phyloP scores from a whole-genome alignment of 179 eudicot species.

The Monotropa hypopitys region DNA sequence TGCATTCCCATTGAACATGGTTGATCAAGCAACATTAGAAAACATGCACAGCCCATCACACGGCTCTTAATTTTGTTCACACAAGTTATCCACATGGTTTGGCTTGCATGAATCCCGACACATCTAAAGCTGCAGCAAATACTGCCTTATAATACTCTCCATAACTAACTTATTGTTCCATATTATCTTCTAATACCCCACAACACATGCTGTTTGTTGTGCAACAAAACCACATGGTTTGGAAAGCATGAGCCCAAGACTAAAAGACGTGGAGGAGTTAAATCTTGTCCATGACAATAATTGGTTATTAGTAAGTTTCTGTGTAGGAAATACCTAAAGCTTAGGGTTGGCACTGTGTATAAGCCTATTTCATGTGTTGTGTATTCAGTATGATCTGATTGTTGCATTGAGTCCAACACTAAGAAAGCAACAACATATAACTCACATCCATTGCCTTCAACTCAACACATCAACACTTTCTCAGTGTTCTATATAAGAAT shows the following conservation, averaged over 20 bases:
- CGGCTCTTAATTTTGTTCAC: no score
- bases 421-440: neutral
- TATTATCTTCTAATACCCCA: neutral
- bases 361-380: no score
- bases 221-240: neutral
- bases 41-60: neutral
- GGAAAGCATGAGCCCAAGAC: neutral
- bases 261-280: no score
- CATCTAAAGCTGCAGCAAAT: neutral
- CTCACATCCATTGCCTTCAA: neutral
- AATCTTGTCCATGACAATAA: no score
- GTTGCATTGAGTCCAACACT: no score
- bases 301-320: no score
- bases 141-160: neutral
- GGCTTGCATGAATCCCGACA: constrained; percentile 2
- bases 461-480: neutral
- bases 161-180: neutral
- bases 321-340: no score
- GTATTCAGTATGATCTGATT: no score
- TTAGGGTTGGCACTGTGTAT: no score
- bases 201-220: neutral
- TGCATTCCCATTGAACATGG: neutral
- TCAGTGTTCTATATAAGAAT: neutral
- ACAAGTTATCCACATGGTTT: neutral
- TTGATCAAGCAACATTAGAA: neutral